A percentile compares a stretch with the other conserved stretches of the same genome.
Conservation (phyloP, 2,329 filamentous ascomycete species). For the Trichoderma guizhouense region DNA sequence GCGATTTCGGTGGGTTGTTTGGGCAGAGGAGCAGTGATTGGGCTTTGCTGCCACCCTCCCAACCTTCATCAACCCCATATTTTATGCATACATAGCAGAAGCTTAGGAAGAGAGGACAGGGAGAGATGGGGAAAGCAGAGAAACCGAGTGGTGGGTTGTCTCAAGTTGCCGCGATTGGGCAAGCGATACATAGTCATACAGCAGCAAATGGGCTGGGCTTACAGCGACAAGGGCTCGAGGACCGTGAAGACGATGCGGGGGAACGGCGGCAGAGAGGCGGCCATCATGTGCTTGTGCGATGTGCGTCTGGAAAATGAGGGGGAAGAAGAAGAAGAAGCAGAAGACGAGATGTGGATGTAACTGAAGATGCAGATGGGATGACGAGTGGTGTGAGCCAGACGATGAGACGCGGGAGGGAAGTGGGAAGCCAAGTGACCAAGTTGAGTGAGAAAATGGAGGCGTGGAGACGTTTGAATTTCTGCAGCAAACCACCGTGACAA, state of each 20-base stretch:
- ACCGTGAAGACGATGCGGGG: slow-evolving; percentile 65
- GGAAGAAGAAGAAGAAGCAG: neutral
- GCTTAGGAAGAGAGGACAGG: neutral
- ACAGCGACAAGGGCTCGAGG: slow-evolving; percentile 67
- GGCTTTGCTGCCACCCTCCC: neutral
- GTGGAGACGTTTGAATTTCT: neutral
- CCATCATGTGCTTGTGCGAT: slow-evolving; percentile 42
- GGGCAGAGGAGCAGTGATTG: neutral
- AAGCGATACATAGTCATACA: neutral
- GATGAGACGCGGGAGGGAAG: neutral
- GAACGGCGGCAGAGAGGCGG: slow-evolving; percentile 59
- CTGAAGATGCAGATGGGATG: neutral
- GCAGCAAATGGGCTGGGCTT: slow-evolving; percentile 28
- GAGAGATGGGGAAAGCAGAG: neutral
- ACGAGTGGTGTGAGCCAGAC: neutral
- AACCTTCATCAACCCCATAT: neutral
- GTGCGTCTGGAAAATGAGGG: neutral
- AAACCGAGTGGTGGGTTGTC: neutral
- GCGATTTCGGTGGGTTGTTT: neutral
- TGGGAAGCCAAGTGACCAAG: neutral
- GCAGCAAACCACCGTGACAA: neutral
- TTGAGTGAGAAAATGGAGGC: neutral
- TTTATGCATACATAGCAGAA: neutral
- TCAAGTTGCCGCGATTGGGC: neutral
- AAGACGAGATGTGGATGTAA: neutral